Percentiles rank a stretch among this genome's conserved stretches.
Conservation (phyloP, 2,329 filamentous ascomycete species). For the Coniochaeta sp. region DNA sequence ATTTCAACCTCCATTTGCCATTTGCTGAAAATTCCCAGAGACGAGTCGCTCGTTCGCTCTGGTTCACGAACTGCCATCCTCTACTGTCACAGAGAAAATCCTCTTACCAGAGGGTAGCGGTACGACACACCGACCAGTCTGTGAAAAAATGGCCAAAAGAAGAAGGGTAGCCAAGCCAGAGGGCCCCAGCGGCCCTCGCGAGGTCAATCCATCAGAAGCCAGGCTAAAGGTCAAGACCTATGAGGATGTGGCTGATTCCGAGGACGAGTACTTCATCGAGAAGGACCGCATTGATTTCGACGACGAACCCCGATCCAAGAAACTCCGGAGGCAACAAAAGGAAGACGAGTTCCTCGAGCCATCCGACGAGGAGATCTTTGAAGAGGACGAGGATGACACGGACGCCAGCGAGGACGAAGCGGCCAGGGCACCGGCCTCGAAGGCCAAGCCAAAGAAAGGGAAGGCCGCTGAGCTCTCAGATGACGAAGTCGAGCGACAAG, state of each 20-base stretch:
- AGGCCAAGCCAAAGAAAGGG: constrained; percentile 40
- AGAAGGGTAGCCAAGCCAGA: constrained; percentile 58
- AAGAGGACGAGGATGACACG: constrained; percentile 12
- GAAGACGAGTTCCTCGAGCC: constrained; percentile 53
- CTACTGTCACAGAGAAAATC: neutral
- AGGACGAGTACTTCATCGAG: constrained; percentile 87
- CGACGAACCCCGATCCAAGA: constrained; percentile 71
- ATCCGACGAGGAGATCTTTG: constrained; percentile 53
- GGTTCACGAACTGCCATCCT: neutral
- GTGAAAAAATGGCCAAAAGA: constrained; percentile 49
- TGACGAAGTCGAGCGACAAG: constrained; percentile 50
- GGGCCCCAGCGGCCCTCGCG: constrained; percentile 42
- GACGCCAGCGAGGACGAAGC: constrained; percentile 13
- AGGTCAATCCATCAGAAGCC: constrained; percentile 49
- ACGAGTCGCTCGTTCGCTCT: neutral
- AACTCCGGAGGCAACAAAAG: constrained; percentile 61
- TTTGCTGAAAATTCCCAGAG: neutral
- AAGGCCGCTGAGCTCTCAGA: constrained; percentile 41
- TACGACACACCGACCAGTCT: neutral
- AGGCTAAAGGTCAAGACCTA: constrained; percentile 58
- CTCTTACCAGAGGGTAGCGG: neutral
- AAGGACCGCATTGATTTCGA: constrained; percentile 82
- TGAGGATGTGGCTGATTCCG: constrained; percentile 85
- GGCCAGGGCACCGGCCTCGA: constrained; percentile 8
- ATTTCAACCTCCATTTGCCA: neutral